Base-by-base conservation (phyloP, 305 asterid genomes). In the Fraxinus sp. region DNA sequence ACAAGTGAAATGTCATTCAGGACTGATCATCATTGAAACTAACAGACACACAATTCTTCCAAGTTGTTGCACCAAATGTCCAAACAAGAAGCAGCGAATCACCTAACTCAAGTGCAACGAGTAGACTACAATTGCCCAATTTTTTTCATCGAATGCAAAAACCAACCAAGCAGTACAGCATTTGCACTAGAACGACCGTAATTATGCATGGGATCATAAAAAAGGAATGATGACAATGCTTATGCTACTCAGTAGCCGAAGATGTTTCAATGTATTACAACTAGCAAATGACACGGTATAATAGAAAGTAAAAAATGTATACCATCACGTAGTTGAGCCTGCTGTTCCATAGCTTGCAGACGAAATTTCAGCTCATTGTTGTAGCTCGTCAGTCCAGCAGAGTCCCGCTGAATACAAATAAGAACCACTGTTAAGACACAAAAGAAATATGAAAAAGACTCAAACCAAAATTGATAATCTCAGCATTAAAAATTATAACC, bases 241-340 rank as follows among this genome's bases (percentile, higher is more conserved):
- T 49, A 16, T 3, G 59, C 7, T 49, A 4, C 18, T 46, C 10
- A 22, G 28, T 39, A 35, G 4, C 11, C 5, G 28, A 37, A 28
- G 18, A 66, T 2, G 18, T 32, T 41, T 68, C 64, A 9, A 30
- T 26, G 37, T 14, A 84, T 64, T 55, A 24, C 64, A 55, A 20
- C 8, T n/a, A 81, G 52, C 22, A 52, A 16, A 52, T 16, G 62
- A 52, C 7, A 4, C 1, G 1, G 70, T 20, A 62, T 7, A 22
- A 26, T 33, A 28, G 11, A 28, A 26, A 14, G 7, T 4, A 33
- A 46, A 39, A 14, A 57, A 66, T 11, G 2, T 24, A 77, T 88
- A 91, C 95, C 95, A 79, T 93, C 96, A 81, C 98, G 92, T 76
- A 96, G 98, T 81, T 93, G 98, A 24, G 99, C 98, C 85, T 96